Base-by-base conservation (phyloP, 2,329 filamentous ascomycete genomes). In the Dothidotthia symphoricarpi region DNA sequence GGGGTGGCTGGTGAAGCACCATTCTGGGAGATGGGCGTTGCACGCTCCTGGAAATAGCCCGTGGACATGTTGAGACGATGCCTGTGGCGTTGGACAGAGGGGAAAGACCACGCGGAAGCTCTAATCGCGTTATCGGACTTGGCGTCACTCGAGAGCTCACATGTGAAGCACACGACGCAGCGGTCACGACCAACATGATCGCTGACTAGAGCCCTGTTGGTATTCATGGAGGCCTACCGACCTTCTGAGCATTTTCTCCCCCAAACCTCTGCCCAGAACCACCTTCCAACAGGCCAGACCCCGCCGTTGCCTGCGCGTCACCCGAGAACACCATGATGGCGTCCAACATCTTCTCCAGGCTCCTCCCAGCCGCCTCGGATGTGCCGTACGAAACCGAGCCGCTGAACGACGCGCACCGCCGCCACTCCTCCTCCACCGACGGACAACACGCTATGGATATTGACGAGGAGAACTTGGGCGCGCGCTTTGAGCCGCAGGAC, bases 401-500 rank as follows among this genome's bases (percentile, higher is more conserved):
- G 10, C 31, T 56, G 4, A 46, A 49, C 33, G 24, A 37, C 16
- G 41, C 45, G 19, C 50, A 48, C 24, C 51, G 44, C 31, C 58
- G 55, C 41, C 45, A 47, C 36, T 52, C 49, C 12, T 49, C 54
- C 16, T 47, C 60, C 51, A 41, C 63, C 53, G 55, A 67, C 72
- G 61, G 70, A 66, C 42, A 67, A 39, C 71, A 67, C 29, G 75
- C 69, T 12, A 66, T 76, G 63, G 69, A 69, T 31, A 63, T 73
- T 34, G 74, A 74, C 43, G 73, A 75, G 48, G 72, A 73, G 61
- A 75, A 72, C 47, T 57, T 72, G 11, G 68, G 66, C 29, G 71
- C 71, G 29, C 68, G 68, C 26, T 80, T 77, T 51, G 74, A 75
- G 47, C 75, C 79, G 33, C 72, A 77, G 29, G 76, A 81, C 53